Base-by-base conservation (phyloP, 495 filamentous ascomycete genomes). In the Corynascus novoguineensis region DNA sequence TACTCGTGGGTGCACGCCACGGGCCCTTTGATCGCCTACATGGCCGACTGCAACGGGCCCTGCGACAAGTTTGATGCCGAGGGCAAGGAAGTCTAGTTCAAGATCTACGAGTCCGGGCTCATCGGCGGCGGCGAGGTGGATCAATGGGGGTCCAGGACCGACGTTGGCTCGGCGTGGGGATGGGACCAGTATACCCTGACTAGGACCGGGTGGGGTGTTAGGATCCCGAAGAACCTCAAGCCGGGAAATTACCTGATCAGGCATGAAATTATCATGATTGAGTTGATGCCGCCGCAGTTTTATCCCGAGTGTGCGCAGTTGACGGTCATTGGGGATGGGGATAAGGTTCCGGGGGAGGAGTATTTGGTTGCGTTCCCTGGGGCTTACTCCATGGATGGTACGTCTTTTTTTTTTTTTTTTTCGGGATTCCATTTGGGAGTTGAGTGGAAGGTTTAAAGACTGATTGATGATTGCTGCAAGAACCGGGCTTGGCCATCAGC, bases 251-350 rank as follows among this genome's bases (percentile, higher is more conserved):
- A 74, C 61, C 49, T 75, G 25, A 64, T 75, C 38, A 59, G 71
- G 11, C 69, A 75, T 55, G 70, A 73, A 55, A 53, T 53, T 27
- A 53, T 53, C 38, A 40, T 40, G 34, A 53, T 53, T 27, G 50
- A 53, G 50, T 61, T 69, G 42, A 62, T 68, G 29, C 58, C 65
- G 8, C 50, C 65, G 11, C 63, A 69, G 49, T 60, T 72, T 57
- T 75, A 72, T 51, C 65, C 71, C 47, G 65, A 75, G 54, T 77
- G 72, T 55, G 74, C 73, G 4, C 69, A 77, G 48, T 48, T 77
- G 3, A 25, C 21, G 4, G 37, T 53, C 5, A 31, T 14, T 12
- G 50, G 50, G 2, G 50, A 53, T 17, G 50, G 50, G 22, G 38
- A 29, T 9, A 31, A 14, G 35, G 3, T 53, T 42, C 37, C 50